Base-by-base conservation (phyloP, 1,139 yeast genomes). In the Kodamaea fungicola region DNA sequence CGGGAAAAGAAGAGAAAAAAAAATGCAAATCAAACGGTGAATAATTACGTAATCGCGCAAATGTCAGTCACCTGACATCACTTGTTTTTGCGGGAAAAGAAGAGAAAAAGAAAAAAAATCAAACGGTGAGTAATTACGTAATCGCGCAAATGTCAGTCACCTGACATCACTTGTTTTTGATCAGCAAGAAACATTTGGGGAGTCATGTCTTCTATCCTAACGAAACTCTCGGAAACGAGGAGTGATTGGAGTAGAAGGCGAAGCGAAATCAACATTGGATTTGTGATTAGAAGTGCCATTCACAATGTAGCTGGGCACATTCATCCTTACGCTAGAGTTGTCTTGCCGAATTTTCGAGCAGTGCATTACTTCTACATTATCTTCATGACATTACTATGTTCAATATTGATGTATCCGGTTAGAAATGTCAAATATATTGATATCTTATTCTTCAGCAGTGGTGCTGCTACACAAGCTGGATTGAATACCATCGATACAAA, bases 381-480 rank as follows among this genome's bases (percentile, higher is more conserved):
- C 0, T 33, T 55, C 10, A 64, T 75, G 71, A 61, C 72, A 2
- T 67, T 92, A 6, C 31, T 87, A 1, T 80, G 86, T 1, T 85
- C 96, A 0, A 71, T 90, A 22, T 51, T 90, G 37, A 58, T 90
- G 24, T 90, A 81, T 52, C 96, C 96, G 0, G 73, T 76, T n/a
- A 71, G 66, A 39, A 80, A 84, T 52, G 65, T 80, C 28, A 43
- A 57, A 4, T 94, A 90, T 55, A 80, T 87, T 31, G 97, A 94
- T 63, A 78, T 85, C 2, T 62, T 94, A 30, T 88, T 89, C 59
- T 66, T 87, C 40, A 74, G 89, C 0, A 64, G 81, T 6, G 92
- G 95, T 4, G 79, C 92, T 0, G 65, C 83, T 3, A 88, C 98
- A 1, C 97, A 90, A 55, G 96, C 96, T 1, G 99, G 99, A 0